Evolutionary conservation across 176 grass and related monocot species (phyloP).

Genomic region (Aegilops speltoides): DNA sequence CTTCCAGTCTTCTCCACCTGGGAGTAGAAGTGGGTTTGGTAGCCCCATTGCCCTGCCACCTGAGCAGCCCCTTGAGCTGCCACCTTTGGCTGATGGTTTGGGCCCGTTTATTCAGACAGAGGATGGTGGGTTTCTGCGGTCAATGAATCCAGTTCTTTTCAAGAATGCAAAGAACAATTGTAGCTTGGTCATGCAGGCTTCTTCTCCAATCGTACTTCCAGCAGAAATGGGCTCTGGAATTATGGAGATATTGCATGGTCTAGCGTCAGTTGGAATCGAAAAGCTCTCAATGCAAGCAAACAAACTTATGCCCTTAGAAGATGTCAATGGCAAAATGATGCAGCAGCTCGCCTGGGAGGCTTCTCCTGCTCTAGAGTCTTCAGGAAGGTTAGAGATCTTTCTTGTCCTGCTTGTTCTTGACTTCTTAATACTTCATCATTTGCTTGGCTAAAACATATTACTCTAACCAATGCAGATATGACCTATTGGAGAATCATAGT

Average conservation of each 20-base stretch:
- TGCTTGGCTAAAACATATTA: slow-evolving; percentile 20
- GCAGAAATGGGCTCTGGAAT: slow-evolving; percentile 97
- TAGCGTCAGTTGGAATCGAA: slow-evolving; percentile 92
- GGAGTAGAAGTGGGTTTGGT: slow-evolving; percentile 64
- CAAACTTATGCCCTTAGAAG: slow-evolving; percentile 96
- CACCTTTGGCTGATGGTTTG: slow-evolving; percentile 66
- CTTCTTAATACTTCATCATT: background rate
- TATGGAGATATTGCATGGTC: slow-evolving; percentile 85
- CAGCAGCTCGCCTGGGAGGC: slow-evolving; percentile 85
- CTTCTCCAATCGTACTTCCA: slow-evolving; percentile 86
- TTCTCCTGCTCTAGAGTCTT: slow-evolving; percentile 52
- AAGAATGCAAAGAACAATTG: slow-evolving; percentile 84
- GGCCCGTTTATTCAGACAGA: slow-evolving; percentile 89
- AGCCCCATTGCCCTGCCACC: slow-evolving; percentile 71
- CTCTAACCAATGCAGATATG: slow-evolving; percentile 44
- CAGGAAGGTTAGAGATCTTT: slow-evolving; percentile 51
- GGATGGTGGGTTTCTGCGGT: slow-evolving; percentile 83
- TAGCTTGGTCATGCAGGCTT: slow-evolving; percentile 92
- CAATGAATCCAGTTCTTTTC: slow-evolving; percentile 76
- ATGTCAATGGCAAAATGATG: slow-evolving; percentile 91
- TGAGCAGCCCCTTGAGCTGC: slow-evolving; percentile 57
- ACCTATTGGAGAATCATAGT: slow-evolving; percentile 49
- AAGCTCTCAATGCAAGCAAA: slow-evolving; percentile 89
- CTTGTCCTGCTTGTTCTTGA: slow-evolving; percentile 20
- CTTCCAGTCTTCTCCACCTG: slow-evolving; percentile 73